Evolutionary conservation across 2,329 filamentous ascomycete genomes (phyloP).

Genomic region (Venturia asperata): DNA sequence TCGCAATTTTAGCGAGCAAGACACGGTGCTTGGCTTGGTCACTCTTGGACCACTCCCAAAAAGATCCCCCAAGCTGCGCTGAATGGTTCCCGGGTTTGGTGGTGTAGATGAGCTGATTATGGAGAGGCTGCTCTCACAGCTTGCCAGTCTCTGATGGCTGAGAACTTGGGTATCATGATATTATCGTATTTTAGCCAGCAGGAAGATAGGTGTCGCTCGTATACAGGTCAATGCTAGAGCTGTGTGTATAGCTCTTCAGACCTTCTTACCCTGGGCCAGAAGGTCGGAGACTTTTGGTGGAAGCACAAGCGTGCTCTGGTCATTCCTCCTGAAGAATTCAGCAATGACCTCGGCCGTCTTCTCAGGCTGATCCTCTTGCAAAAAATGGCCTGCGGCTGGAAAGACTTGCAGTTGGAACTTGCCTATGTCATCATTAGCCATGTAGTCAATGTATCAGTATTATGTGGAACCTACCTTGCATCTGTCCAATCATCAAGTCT

Average conservation of each 20-base stretch:
- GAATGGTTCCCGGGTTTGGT: background rate
- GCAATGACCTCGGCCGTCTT: constrained; percentile 79
- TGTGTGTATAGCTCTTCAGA: constrained; percentile 26
- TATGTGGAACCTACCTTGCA: constrained; percentile 67
- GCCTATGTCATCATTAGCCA: constrained; percentile 40
- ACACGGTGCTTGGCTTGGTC: too few relatives aligned
- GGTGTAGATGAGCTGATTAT: background rate
- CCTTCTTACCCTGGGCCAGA: constrained; percentile 44
- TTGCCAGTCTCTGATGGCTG: background rate
- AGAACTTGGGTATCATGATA: background rate
- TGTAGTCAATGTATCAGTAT: background rate
- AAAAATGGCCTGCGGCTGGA: constrained; percentile 90
- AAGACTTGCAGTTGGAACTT: constrained; percentile 96
- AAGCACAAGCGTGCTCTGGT: constrained; percentile 73
- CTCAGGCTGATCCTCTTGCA: constrained; percentile 90
- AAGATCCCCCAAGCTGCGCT: too few relatives aligned
- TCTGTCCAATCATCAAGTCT: constrained; percentile 89
- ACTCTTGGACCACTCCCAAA: too few relatives aligned
- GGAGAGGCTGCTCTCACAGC: background rate
- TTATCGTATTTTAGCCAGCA: background rate
- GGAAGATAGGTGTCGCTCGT: background rate
- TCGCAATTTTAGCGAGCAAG: background rate
- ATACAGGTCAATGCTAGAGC: background rate
- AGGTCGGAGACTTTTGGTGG: constrained; percentile 73
- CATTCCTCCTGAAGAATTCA: constrained; percentile 89